phyloP scores from a whole-genome alignment of 2,329 filamentous ascomycete species.

The Nigrospora osmanthi region DNA sequence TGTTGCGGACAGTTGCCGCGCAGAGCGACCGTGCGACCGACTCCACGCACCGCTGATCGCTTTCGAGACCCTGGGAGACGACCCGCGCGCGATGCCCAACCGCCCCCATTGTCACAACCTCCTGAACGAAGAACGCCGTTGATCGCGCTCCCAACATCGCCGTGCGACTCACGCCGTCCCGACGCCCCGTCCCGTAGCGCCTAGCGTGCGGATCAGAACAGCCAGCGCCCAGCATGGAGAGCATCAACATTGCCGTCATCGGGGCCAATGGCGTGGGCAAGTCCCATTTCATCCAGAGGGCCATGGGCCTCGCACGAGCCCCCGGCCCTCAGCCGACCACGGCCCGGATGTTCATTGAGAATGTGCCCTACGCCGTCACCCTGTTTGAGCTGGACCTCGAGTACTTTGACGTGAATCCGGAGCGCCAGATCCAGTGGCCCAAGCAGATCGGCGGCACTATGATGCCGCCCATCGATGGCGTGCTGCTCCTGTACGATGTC shows the following conservation, averaged over 20 bases:
- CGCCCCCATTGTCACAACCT: no score
- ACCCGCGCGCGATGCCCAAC: no score
- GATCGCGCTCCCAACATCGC: no score
- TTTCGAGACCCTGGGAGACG: no score
- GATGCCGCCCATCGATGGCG: constrained; percentile 72
- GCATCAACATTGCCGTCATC: constrained; percentile 59
- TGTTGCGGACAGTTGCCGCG: no score
- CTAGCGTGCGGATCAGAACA: no score
- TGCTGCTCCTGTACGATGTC: constrained; percentile 81
- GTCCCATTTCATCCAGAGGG: constrained; percentile 59
- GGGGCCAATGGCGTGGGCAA: constrained; percentile 61
- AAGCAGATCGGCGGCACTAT: constrained; percentile 62
- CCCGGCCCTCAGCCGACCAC: constrained; percentile 48
- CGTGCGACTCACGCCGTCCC: no score
- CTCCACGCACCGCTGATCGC: no score
- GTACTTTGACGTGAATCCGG: constrained; percentile 52
- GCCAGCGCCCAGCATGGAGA: constrained; percentile 35
- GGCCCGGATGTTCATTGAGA: constrained; percentile 51
- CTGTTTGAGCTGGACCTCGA: constrained; percentile 60
- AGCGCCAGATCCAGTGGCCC: constrained; percentile 56
- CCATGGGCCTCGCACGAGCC: constrained; percentile 45
- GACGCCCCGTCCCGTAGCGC: no score
- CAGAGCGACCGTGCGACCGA: no score
- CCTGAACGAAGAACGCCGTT: no score
- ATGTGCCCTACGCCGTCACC: constrained; percentile 48